Base-by-base conservation (phyloP, 2,329 filamentous ascomycete species). In the Aspergillus sp. region DNA sequence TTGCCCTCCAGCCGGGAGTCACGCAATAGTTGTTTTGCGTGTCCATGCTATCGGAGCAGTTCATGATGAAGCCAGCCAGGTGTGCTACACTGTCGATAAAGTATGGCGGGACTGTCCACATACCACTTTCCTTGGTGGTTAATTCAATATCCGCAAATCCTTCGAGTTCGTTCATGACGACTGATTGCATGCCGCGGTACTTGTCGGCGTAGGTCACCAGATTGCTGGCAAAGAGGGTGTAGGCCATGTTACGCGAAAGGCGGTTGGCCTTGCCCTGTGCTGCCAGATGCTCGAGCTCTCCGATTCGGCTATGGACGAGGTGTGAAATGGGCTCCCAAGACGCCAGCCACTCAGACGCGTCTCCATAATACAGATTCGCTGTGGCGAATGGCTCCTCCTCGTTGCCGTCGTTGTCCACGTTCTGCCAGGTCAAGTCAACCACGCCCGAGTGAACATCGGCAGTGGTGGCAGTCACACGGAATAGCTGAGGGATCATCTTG, bases 41-140 rank as follows among this genome's bases (percentile, higher is more conserved):
- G 34, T 55, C 45, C 5, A 57, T 36, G 44, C 38, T 30, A 15
- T 56, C 57, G 11, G 53, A 44, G 13, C 32, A 32, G 20, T 59
- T 56, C 57, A 58, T 58, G 3, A 58, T 20, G 15, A 58, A 54
- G 0, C 55, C 55, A 3, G 55, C 50, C 2, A 58, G 44, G 20
- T 58, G 55, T 8, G 55, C 50, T 8, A 58, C 55, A 17, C 50
- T 58, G n/a, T 58, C 55, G 39, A 54, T 58, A 6, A 44, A 54
- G 26, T 58, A 48, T 3, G 55, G 55, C 62, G 72, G 65, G 2
- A 67, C 57, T 9, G 61, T 64, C 67, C 68, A 74, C 18, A 30
- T 48, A 30, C 45, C 45, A 17, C 47, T 3, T 44, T 36, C 6
- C 18, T 48, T 17, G 2, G 45, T 34, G 20, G 45, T 20, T 7